Percentiles rank a stretch among this genome's conserved stretches.
phyloP scores from a whole-genome alignment of 768 basidiomycete genomes.

The Rhizopogon vesiculosus region DNA sequence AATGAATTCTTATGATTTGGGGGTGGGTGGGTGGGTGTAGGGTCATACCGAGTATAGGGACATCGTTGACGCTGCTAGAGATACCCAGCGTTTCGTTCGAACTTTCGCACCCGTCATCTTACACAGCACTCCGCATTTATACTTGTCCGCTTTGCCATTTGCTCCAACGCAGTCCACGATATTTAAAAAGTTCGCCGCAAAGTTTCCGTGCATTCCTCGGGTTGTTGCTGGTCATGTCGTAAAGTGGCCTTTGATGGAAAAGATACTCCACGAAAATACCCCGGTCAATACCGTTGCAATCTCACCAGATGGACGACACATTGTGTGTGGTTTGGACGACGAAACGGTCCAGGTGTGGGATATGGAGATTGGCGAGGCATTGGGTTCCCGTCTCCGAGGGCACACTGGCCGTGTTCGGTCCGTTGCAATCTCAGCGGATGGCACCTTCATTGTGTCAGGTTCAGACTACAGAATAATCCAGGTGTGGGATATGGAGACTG shows the following conservation, averaged over 20 bases:
- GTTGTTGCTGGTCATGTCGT: constrained; percentile 5
- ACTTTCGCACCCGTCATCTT: constrained; percentile 7
- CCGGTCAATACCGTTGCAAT: constrained; percentile 2
- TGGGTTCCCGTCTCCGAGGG: too few relatives aligned
- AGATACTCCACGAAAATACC: constrained; percentile 1
- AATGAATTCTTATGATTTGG: not conserved
- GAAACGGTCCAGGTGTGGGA: constrained; percentile 7
- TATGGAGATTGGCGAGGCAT: constrained; percentile 1
- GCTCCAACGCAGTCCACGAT: constrained; percentile 21
- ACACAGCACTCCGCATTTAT: constrained; percentile 18
- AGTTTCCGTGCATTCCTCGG: not conserved
- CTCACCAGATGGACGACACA: constrained; percentile 5
- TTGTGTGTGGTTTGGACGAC: constrained; percentile 4
- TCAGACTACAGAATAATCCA: constrained; percentile 3
- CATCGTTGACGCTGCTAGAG: not conserved
- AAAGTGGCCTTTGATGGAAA: not conserved
- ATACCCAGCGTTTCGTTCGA: constrained; percentile 7
- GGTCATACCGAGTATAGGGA: not conserved
- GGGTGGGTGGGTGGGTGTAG: not conserved
- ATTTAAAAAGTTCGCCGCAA: not conserved
- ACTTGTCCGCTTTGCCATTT: constrained; percentile 20
- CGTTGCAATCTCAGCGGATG: constrained; percentile 18
- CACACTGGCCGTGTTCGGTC: not conserved
- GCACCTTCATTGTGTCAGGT: not conserved
- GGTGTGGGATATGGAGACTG: constrained; percentile 7